phyloP scores from a whole-genome alignment of 2,329 filamentous ascomycete genomes.

The Coniosporium tulheliwenetii region DNA sequence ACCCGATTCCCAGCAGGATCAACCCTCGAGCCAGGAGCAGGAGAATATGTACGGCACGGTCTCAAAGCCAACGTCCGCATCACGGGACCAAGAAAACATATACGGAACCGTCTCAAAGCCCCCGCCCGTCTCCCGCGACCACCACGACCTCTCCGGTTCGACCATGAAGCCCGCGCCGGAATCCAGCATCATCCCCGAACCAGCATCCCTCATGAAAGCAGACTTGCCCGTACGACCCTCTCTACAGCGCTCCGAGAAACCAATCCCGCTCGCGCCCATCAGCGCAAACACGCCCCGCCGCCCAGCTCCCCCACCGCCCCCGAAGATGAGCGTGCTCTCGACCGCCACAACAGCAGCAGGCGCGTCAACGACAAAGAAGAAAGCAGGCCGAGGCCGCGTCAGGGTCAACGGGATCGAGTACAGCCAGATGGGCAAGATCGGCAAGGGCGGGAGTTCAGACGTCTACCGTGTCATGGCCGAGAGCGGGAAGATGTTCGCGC shows the following conservation, averaged over 20 bases:
- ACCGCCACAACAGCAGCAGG: constrained; percentile 74
- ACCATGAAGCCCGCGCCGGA: constrained; percentile 11
- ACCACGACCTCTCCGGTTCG: constrained; percentile 4
- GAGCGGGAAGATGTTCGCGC: constrained; percentile 85
- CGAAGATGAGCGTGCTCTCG: constrained; percentile 94
- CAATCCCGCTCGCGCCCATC: constrained; percentile 33
- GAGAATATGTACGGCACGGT: constrained; percentile 46
- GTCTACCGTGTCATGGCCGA: constrained; percentile 96
- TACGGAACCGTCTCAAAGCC: too few relatives aligned
- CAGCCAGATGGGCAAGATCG: constrained; percentile 77
- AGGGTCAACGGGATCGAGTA: constrained; percentile 85
- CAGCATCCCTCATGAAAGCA: constrained; percentile 12
- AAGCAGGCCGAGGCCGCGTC: constrained; percentile 68
- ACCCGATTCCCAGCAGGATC: constrained; percentile 11
- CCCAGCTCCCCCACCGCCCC: constrained; percentile 62
- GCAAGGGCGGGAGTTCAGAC: constrained; percentile 81
- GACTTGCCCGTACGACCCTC: constrained; percentile 19
- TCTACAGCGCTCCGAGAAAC: constrained; percentile 23
- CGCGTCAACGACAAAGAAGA: constrained; percentile 57
- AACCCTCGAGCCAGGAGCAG: constrained; percentile 16
- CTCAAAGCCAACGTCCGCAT: too few relatives aligned
- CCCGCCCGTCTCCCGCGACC: too few relatives aligned
- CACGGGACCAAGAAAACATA: too few relatives aligned
- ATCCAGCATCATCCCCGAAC: not conserved
- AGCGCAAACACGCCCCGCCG: constrained; percentile 61